phyloP scores from a whole-genome alignment of 1,284 basidiomycete species.

The Fomitopsis betulina region DNA sequence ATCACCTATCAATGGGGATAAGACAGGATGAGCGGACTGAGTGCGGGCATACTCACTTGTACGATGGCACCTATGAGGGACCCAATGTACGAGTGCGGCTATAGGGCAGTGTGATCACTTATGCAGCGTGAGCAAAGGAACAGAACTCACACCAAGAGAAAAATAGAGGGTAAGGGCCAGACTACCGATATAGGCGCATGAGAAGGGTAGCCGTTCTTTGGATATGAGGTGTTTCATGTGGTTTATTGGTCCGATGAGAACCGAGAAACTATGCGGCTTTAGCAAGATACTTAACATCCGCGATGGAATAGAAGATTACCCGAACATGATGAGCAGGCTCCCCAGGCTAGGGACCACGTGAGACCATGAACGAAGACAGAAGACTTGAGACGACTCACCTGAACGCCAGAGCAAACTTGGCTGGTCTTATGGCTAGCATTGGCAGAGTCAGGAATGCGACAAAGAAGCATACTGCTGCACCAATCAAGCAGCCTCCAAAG shows the following conservation, averaged over 20 bases:
- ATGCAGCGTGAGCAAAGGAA: background rate
- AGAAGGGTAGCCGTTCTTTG: slow-evolving; percentile 85
- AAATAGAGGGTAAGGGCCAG: slow-evolving; percentile 86
- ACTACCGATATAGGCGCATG: slow-evolving; percentile 77
- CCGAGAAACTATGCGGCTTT: slow-evolving; percentile 59
- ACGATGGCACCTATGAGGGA: slow-evolving; percentile 78
- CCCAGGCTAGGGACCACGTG: slow-evolving; percentile 50
- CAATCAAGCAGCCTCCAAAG: slow-evolving; percentile 88
- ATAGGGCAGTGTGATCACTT: background rate
- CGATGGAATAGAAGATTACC: slow-evolving; percentile 44
- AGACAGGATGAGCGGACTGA: background rate
- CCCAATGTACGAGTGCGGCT: slow-evolving; percentile 81
- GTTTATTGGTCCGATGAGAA: slow-evolving; percentile 81
- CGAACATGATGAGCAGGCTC: slow-evolving; percentile 84
- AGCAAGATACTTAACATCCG: background rate
- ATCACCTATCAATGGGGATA: slow-evolving; percentile 45
- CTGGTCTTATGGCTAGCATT: slow-evolving; percentile 75
- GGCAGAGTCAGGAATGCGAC: slow-evolving; percentile 92
- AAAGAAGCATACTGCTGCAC: slow-evolving; percentile 93
- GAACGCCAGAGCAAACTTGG: slow-evolving; percentile 88
- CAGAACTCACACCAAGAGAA: slow-evolving; percentile 72
- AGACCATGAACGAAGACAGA: background rate
- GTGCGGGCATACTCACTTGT: slow-evolving; percentile 39
- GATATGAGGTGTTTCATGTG: slow-evolving; percentile 88
- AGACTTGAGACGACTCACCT: slow-evolving; percentile 41